Evolutionary conservation across 768 basidiomycete species (phyloP), one percentile per base, ranked within the genome.

Genomic region (Podaxis pistillaris): DNA sequence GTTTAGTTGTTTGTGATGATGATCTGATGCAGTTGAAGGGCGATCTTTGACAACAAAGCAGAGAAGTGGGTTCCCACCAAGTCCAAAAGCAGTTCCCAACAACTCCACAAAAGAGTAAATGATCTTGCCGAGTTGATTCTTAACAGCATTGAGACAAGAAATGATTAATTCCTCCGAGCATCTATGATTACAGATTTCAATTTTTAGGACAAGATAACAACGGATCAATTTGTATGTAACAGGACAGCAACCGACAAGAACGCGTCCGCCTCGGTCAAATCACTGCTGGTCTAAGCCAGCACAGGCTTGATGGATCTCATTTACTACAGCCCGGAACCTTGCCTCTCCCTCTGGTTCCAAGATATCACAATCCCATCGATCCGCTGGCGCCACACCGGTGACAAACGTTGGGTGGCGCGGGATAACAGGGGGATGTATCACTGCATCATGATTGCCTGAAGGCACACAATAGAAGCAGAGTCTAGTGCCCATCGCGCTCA

Each of bases 111-210:
- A 92, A 0, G 93, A 94, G 69, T 93, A 96, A 12, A 98, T 79
- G 51, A 93, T 80, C 69, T 86, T 85, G 1, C 85, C 85, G 33
- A 97, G 83, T 62, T 89, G 88, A 64, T 89, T 90, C 71, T 96
- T 95, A 64, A 94, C 81, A 0, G 88, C 79, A 47, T 76, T 79
- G n/a, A 98, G 79, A 75, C 94, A 93, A 0, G 83, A 78, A 0
- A 87, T 87, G 64, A 99, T 93, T 11, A 95, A 80, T 71, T 99
- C 97, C 72, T 98, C 94, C 0, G 96, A 97, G 73, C 96, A 96
- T 3, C 28, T 28, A 28, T 28, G 28, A 28, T 28, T 28, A 28
- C 28, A 28, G 28, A 28, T 28, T 28, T 28, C 28, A 28, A 28
- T 28, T 28, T 28, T 28, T 28, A 6, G 28, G 28, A 28, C 28